phyloP scores from a whole-genome alignment of 2,329 filamentous ascomycete species.

The Talaromyces rugulosus region DNA sequence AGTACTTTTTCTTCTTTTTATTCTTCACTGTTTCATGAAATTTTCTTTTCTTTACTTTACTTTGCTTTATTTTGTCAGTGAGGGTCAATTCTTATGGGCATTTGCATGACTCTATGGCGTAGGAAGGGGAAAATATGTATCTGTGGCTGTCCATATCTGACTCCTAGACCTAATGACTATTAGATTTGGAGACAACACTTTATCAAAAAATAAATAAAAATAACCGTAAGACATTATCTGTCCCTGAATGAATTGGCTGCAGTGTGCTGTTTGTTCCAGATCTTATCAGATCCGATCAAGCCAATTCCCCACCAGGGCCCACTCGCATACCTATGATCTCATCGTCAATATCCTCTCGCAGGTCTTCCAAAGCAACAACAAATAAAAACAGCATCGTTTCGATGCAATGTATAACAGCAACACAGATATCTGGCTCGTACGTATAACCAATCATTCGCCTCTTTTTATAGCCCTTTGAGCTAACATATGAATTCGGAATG shows the following conservation, averaged over 20 bases:
- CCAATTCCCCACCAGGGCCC: neutral
- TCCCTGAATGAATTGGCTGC: neutral
- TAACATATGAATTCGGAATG: neutral
- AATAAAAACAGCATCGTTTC: neutral
- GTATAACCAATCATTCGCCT: constrained; percentile 19
- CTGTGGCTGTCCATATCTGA: constrained; percentile 13
- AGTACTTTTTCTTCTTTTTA: constrained; percentile 16
- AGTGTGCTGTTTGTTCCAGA: neutral
- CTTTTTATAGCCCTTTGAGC: neutral
- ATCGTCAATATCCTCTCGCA: neutral
- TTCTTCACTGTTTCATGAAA: constrained; percentile 19
- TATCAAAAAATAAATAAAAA: neutral
- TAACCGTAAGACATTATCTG: neutral
- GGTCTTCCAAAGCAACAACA: neutral
- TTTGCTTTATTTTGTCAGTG: constrained; percentile 8
- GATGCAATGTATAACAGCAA: constrained; percentile 48
- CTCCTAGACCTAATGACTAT: constrained; percentile 4
- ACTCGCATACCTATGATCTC: constrained; percentile 6
- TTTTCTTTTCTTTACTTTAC: constrained; percentile 20
- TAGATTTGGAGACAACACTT: neutral
- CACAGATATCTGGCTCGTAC: constrained; percentile 55
- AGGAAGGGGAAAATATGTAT: constrained; percentile 34
- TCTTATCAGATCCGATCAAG: constrained; percentile 1
- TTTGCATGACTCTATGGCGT: constrained; percentile 41
- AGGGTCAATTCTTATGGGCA: constrained; percentile 17